Percentiles rank a stretch among this genome's conserved stretches.
These are phyloP conservation scores for Tillandsia leiboldiana DNA, from an alignment of 176 grass and related monocot genomes.

Conservation along the genomic window DNA sequence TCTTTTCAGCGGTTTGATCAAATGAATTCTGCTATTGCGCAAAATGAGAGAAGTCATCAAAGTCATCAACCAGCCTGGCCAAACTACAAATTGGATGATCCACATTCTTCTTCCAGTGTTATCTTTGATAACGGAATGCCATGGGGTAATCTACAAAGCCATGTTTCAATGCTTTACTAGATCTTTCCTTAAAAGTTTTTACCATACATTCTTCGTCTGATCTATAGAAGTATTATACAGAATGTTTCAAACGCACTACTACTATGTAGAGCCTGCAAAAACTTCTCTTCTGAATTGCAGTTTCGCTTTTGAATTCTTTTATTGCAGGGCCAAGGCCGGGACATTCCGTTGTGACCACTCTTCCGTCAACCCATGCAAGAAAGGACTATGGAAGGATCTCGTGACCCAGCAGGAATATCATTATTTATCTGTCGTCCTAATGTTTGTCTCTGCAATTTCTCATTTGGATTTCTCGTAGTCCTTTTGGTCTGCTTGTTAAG, in stretches of 20 bases:
- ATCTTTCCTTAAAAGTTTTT: background rate
- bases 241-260: too few relatives aligned
- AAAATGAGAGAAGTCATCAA: constrained; percentile 33
- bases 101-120: constrained; percentile 33
- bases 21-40: constrained; percentile 39
- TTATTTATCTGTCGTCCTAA: constrained; percentile 46
- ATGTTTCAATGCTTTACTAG: constrained; percentile 7
- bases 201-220: background rate
- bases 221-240: background rate
- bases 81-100: constrained; percentile 52
- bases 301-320: background rate
- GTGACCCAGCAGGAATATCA: constrained; percentile 30
- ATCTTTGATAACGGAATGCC: constrained; percentile 44
- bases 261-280: too few relatives aligned
- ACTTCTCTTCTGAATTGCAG: too few relatives aligned
- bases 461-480: constrained; percentile 28
- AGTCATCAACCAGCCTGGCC: constrained; percentile 36
- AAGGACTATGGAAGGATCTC: constrained; percentile 79
- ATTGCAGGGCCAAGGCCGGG: constrained; percentile 49
- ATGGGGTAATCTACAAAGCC: constrained; percentile 49
- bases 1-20: constrained; percentile 47
- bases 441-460: constrained; percentile 52
- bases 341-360: constrained; percentile 42
- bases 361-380: constrained; percentile 44
- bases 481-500: constrained; percentile 27